These are phyloP conservation scores for Yamadazyma blattariae DNA, from an alignment of 1,139 yeast species.

Conservation along the genomic window DNA sequence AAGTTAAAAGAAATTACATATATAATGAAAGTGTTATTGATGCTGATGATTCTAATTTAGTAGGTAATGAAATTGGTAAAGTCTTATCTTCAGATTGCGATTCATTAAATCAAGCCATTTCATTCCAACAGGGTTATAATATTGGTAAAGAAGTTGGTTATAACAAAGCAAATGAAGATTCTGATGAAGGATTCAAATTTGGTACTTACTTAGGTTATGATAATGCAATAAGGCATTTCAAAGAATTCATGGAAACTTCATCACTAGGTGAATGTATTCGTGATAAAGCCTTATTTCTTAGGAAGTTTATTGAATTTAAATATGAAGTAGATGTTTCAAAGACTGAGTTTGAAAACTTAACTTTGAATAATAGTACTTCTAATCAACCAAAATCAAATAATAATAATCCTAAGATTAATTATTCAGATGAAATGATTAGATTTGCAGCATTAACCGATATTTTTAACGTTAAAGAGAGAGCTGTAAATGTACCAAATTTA, in stretches of 20 bases:
- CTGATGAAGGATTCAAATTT: too few species aligned
- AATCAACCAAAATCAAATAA: neutral
- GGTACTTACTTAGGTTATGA: neutral
- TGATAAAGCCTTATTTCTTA: neutral
- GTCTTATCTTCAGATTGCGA: too few species aligned
- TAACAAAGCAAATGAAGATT: neutral
- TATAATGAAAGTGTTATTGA: neutral
- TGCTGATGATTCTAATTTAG: neutral
- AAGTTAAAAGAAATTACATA: slow-evolving; percentile 14
- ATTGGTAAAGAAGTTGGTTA: neutral
- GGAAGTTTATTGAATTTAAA: neutral
- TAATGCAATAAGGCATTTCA: neutral
- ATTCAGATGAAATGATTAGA: slow-evolving; percentile 21
- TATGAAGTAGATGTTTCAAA: neutral
- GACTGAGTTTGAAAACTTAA: neutral
- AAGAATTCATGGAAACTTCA: neutral
- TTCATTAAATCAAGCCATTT: too few species aligned
- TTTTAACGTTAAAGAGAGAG: slow-evolving; percentile 22
- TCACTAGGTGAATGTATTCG: too few species aligned
- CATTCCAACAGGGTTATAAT: too few species aligned
- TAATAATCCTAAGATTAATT: too few species aligned
- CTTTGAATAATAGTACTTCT: neutral
- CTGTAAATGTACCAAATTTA: slow-evolving; percentile 17
- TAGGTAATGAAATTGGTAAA: neutral
- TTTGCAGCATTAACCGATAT: slow-evolving; percentile 38